phyloP scores from a whole-genome alignment of 2,329 filamentous ascomycete species.

The Westerdykella aurantiaca region DNA sequence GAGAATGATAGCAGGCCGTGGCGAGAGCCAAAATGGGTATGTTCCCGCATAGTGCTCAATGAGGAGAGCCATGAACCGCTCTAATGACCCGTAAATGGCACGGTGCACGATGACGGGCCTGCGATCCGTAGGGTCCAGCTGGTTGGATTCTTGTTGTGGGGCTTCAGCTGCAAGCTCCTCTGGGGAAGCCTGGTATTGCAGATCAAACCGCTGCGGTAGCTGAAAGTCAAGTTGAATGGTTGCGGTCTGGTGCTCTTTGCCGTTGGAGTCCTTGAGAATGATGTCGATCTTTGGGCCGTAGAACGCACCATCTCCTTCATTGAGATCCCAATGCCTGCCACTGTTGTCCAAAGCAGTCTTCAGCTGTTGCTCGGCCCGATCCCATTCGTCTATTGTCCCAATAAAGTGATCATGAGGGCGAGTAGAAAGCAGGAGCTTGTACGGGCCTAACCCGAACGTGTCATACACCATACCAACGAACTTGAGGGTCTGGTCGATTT shows the following conservation, averaged over 20 bases:
- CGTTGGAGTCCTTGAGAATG: constrained; percentile 65
- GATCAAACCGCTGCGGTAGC: constrained; percentile 71
- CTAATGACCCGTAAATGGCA: constrained; percentile 76
- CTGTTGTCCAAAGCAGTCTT: constrained; percentile 57
- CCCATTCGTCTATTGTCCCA: constrained; percentile 64
- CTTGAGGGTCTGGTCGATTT: constrained; percentile 67
- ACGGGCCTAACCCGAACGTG: constrained; percentile 64
- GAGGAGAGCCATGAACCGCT: constrained; percentile 76
- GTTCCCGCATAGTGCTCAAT: constrained; percentile 73
- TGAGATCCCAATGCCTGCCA: constrained; percentile 65
- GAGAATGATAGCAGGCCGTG: constrained; percentile 68
- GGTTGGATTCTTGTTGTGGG: constrained; percentile 39
- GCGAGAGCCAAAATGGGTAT: constrained; percentile 87
- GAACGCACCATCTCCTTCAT: constrained; percentile 79
- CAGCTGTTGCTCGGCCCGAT: constrained; percentile 62
- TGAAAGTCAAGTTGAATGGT: constrained; percentile 90
- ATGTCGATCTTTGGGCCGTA: constrained; percentile 93
- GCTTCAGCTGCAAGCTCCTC: constrained; percentile 56
- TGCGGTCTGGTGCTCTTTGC: constrained; percentile 82
- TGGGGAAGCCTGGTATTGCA: constrained; percentile 67
- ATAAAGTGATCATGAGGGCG: constrained; percentile 72
- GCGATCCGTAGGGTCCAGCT: constrained; percentile 20
- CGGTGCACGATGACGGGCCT: constrained; percentile 76
- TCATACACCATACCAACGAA: constrained; percentile 69
- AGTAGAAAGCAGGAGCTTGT: constrained; percentile 72